Conservation (phyloP, 2,329 filamentous ascomycete species). For the Bipolaris victoriae region DNA sequence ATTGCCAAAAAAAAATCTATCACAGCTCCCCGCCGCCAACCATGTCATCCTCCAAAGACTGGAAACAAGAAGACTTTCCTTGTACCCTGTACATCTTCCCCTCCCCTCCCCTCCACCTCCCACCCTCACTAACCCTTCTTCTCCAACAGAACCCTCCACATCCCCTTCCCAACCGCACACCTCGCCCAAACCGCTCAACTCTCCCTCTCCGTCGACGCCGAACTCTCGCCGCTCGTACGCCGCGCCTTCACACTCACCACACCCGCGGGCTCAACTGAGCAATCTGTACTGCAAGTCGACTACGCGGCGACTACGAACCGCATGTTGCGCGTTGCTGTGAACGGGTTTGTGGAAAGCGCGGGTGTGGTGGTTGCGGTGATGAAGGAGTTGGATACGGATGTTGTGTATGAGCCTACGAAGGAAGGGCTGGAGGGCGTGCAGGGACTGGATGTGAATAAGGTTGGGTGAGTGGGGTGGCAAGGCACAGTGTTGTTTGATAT, state of each 20-base stretch:
- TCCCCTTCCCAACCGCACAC: constrained; percentile 81
- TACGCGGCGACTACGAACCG: constrained; percentile 92
- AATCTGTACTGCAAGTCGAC: constrained; percentile 68
- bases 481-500: not conserved
- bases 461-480: constrained; percentile 1
- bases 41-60: constrained; percentile 26
- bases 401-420: constrained; percentile 61
- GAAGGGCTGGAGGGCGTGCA: constrained; percentile 66
- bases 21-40: not conserved
- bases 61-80: constrained; percentile 42
- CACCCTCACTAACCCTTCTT: not conserved
- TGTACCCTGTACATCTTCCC: constrained; percentile 46
- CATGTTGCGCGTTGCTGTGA: constrained; percentile 95
- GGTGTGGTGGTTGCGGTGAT: constrained; percentile 86
- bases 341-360: constrained; percentile 93
- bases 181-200: constrained; percentile 77
- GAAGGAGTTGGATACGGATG: constrained; percentile 86
- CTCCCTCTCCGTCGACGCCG: constrained; percentile 82
- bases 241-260: constrained; percentile 68
- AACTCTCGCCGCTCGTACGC: constrained; percentile 83
- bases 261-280: constrained; percentile 3
- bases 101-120: not conserved
- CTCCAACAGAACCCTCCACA: constrained; percentile 66
- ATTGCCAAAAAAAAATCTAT: too few relatives aligned
- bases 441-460: constrained; percentile 76